Conservation (phyloP, 2,329 filamentous ascomycete species). For the Sarocladium kiliense region DNA sequence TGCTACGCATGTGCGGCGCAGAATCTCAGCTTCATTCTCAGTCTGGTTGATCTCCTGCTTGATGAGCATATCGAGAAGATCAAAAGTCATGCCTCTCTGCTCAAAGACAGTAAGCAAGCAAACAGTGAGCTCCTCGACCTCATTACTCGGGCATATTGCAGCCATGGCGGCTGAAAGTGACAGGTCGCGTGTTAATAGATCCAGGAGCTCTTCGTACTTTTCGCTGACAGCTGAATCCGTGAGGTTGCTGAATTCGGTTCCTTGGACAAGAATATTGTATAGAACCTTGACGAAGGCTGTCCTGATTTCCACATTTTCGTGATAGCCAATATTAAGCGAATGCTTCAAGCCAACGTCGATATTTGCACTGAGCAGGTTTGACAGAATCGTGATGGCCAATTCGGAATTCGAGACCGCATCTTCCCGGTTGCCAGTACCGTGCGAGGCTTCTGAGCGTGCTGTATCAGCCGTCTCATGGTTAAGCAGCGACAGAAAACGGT, state of each 20-base stretch:
- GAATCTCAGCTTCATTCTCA: slow-evolving; percentile 62
- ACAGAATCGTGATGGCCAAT: slow-evolving; percentile 61
- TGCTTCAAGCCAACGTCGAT: slow-evolving; percentile 68
- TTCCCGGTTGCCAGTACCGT: slow-evolving; percentile 39
- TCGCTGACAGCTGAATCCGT: slow-evolving; percentile 63
- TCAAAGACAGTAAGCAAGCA: slow-evolving; percentile 67
- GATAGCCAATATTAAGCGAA: slow-evolving; percentile 64
- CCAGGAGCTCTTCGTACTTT: slow-evolving; percentile 61
- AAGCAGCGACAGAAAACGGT: slow-evolving; percentile 60
- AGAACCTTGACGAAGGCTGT: slow-evolving; percentile 67
- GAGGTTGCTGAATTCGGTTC: slow-evolving; percentile 64
- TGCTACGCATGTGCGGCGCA: slow-evolving; percentile 65
- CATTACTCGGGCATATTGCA: slow-evolving; percentile 59
- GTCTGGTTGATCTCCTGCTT: slow-evolving; percentile 66
- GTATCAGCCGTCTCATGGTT: slow-evolving; percentile 50
- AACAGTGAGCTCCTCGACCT: slow-evolving; percentile 65
- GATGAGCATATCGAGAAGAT: slow-evolving; percentile 60
- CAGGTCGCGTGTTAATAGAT: slow-evolving; percentile 59
- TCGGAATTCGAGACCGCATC: slow-evolving; percentile 53
- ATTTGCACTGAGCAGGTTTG: slow-evolving; percentile 65
- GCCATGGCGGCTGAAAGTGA: slow-evolving; percentile 60
- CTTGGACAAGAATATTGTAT: slow-evolving; percentile 66
- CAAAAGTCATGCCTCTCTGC: slow-evolving; percentile 57
- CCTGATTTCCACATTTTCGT: slow-evolving; percentile 64
- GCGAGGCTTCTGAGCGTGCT: slow-evolving; percentile 19